Conservation (phyloP, 2,329 filamentous ascomycete genomes). For the Ceratocystis harringtonii region DNA sequence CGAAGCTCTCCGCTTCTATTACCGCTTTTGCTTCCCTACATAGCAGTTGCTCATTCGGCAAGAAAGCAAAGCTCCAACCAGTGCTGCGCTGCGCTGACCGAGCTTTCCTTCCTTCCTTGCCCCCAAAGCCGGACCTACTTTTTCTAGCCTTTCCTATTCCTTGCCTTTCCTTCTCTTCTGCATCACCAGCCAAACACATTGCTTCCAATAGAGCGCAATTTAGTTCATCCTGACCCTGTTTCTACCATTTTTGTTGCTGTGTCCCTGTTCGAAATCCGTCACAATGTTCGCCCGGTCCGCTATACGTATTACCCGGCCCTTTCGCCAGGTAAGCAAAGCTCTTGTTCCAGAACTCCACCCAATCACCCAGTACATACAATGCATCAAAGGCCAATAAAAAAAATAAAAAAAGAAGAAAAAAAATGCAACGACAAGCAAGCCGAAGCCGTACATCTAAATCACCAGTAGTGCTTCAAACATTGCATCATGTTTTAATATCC, state of each 20-base stretch:
- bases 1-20: neutral
- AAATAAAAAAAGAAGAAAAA: neutral
- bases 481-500: neutral
- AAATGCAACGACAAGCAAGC: neutral
- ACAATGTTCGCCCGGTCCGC: constrained; percentile 54
- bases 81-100: neutral
- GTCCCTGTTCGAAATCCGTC: constrained; percentile 13
- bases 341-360: constrained; percentile 1
- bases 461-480: neutral
- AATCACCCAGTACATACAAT: constrained; percentile 25
- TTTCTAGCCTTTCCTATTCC: neutral
- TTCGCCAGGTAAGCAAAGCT: constrained; percentile 42
- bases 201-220: neutral
- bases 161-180: neutral
- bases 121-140: neutral
- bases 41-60: neutral
- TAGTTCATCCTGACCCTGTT: neutral
- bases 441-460: neutral
- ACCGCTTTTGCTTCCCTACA: neutral
- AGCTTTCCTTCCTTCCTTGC: neutral
- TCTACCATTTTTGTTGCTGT: neutral
- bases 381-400: neutral
- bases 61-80: neutral
- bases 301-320: constrained; percentile 48
- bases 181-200: neutral